Percentiles rank a stretch among this genome's conserved stretches.
Evolutionary conservation across 768 basidiomycete genomes (phyloP).

Genomic region (Daedalea quercina): DNA sequence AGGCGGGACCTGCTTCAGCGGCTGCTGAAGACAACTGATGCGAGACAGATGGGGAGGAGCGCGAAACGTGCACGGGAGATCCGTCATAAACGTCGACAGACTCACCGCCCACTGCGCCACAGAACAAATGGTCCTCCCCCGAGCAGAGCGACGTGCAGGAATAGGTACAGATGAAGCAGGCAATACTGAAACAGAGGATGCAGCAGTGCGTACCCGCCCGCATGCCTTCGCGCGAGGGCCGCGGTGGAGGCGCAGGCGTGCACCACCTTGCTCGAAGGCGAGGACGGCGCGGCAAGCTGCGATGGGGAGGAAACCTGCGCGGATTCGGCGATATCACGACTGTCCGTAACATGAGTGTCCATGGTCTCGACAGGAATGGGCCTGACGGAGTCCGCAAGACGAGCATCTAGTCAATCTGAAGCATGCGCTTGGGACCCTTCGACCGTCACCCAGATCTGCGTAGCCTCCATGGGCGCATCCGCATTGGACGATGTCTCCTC

Average conservation of each 20-base stretch:
- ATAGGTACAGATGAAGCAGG: conserved; percentile 21
- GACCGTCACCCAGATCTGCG: conserved; percentile 11
- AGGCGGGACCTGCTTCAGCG: not conserved
- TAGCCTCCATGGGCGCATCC: conserved; percentile 1
- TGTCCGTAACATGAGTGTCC: not conserved
- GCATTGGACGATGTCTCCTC: conserved; percentile 14
- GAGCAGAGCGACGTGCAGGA: conserved; percentile 17
- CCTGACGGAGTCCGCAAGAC: not conserved
- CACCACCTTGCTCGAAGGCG: not conserved
- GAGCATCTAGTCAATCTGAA: conserved; percentile 11
- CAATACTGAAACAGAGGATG: conserved; percentile 17
- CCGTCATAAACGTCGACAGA: not conserved
- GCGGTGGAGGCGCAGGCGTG: conserved; percentile 1
- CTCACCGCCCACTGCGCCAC: not conserved
- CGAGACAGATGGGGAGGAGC: not conserved
- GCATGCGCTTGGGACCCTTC: not conserved
- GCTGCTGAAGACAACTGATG: not conserved
- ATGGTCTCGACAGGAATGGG: not conserved
- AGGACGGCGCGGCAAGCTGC: not conserved
- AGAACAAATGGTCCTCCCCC: conserved; percentile 1
- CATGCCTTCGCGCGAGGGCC: conserved; percentile 14
- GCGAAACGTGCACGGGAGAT: not conserved
- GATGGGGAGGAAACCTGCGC: not conserved
- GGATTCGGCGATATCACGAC: not conserved
- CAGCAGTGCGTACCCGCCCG: conserved; percentile 16